Conservation (phyloP, 148 eudicot species). For the Chenopodium quinoa region DNA sequence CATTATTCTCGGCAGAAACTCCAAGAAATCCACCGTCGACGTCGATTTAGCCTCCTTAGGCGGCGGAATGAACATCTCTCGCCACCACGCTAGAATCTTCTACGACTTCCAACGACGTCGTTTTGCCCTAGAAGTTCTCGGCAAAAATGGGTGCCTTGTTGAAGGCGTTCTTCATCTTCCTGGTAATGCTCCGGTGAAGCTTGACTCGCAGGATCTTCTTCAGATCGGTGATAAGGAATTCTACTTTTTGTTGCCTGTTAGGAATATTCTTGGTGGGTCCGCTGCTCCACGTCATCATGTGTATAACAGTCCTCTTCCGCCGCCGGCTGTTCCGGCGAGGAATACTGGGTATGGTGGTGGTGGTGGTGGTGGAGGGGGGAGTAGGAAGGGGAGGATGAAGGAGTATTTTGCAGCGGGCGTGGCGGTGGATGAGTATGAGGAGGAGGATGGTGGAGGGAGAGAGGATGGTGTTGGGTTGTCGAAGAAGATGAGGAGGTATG, state of each 20-base stretch:
- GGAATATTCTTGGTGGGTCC: constrained; percentile 68
- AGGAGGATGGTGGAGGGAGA: constrained; percentile 37
- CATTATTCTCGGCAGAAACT: constrained; percentile 78
- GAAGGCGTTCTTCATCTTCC: constrained; percentile 91
- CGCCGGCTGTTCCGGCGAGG: constrained; percentile 22
- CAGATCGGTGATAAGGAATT: constrained; percentile 96
- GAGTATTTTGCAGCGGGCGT: constrained; percentile 22
- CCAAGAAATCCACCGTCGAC: constrained; percentile 84
- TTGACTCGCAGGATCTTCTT: constrained; percentile 81
- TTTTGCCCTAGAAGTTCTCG: constrained; percentile 85
- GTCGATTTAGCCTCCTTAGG: constrained; percentile 89
- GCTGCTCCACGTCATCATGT: constrained; percentile 42
- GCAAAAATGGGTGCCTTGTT: constrained; percentile 90
- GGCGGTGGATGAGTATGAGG: constrained; percentile 27
- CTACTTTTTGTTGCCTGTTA: constrained; percentile 67
- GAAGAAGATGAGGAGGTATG: constrained; percentile 31
- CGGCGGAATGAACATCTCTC: constrained; percentile 98
- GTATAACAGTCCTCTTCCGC: constrained; percentile 26
- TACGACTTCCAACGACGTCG: constrained; percentile 94
- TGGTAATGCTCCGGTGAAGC: constrained; percentile 70
- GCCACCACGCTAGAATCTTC: constrained; percentile 95
- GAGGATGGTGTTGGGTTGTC: constrained; percentile 36
- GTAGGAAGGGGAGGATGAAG: constrained; percentile 36
- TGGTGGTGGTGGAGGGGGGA: constrained; percentile 22
- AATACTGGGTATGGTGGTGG: constrained; percentile 18